A percentile compares a stretch with the other conserved stretches of the same genome.
These are phyloP conservation scores for Elaeagnus macrophylla DNA, from an alignment of 306 rosid genomes.

Conservation along the genomic window DNA sequence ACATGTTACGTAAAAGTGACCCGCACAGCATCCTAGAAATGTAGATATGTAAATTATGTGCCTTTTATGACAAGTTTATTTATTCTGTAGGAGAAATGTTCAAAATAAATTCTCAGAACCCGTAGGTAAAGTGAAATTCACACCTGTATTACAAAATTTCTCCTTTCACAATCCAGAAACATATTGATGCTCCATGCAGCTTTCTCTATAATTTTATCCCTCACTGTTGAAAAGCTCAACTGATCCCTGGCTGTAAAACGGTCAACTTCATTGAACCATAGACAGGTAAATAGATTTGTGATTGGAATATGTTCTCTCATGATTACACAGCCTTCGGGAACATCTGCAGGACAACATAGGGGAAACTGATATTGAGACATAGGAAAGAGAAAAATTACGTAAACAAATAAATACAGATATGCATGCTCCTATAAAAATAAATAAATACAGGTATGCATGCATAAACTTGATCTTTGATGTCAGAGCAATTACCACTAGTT, in stretches of 20 bases:
- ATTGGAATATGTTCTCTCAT: constrained; percentile 86
- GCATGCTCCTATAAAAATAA: too few relatives aligned
- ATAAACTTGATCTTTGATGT: background rate
- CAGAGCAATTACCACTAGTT: constrained; percentile 58
- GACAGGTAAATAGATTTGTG: constrained; percentile 89
- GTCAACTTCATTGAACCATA: constrained; percentile 97
- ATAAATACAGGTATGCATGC: too few relatives aligned
- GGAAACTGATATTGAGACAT: constrained; percentile 6
- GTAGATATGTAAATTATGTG: too few relatives aligned
- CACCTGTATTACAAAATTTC: constrained; percentile 91
- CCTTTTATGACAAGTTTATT: too few relatives aligned
- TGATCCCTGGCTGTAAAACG: constrained; percentile 97
- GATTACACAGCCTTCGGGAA: constrained; percentile 93
- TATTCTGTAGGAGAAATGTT: background rate
- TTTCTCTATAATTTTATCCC: constrained; percentile 76
- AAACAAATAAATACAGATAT: constrained; percentile 3
- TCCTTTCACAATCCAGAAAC: constrained; percentile 95
- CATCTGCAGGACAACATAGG: constrained; percentile 57
- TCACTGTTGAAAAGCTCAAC: constrained; percentile 81
- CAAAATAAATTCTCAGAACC: background rate
- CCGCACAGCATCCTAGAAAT: too few relatives aligned
- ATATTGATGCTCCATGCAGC: constrained; percentile 68
- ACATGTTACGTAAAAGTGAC: too few relatives aligned
- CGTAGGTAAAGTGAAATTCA: constrained; percentile 1
- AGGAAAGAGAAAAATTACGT: constrained; percentile 7